Base-by-base conservation (phyloP, 164 flowering plant species). In the Berberis vulgaris region DNA sequence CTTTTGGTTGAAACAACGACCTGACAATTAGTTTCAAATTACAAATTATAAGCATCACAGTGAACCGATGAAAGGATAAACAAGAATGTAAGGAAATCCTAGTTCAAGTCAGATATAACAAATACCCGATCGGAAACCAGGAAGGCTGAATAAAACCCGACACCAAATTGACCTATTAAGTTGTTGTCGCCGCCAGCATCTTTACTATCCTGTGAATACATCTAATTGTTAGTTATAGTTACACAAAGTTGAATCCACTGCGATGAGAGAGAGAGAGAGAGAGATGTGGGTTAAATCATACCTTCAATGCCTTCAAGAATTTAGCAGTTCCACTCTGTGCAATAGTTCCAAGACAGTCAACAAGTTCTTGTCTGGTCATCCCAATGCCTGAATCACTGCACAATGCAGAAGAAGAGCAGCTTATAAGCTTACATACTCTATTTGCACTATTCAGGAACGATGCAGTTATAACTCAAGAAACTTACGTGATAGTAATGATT, bases 161-260 rank as follows among this genome's bases (percentile, higher is more conserved):
- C 99, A 77, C 99, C 99, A 85, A 95, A 95, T 72, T 95, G 99
- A 62, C 97, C 99, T 69, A 95, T 91, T 64, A 95, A 81, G 79
- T 95, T 95, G 83, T 71, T 91, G 74, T 91, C 99, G 55, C 78
- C 68, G 65, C 97, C 96, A 59, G 84, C 80, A 73, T 89, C 97
- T 77, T 91, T 95, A 80, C 89, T 89, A 62, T 95, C 99, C 99
- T 95, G 89, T 12, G 7, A 59, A 71, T 52, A 43, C 61, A 60
- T 49, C 47, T 3, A 43, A 42, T 63, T 53, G 2, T 11, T 46
- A n/a, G 6, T 3, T 42, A 45, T 5, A 26, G 12, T 1, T 3
- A 5, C n/a, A 9, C 12, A 40, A 6, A 5, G 38, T 38, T 5
- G 39, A 38, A 38, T 38, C 40, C 3, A 57, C 10, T 57, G 8